These are phyloP conservation scores for Scenedesmus sp. DNA, from an alignment of 163 green algal genomes.

Conservation along the genomic window DNA sequence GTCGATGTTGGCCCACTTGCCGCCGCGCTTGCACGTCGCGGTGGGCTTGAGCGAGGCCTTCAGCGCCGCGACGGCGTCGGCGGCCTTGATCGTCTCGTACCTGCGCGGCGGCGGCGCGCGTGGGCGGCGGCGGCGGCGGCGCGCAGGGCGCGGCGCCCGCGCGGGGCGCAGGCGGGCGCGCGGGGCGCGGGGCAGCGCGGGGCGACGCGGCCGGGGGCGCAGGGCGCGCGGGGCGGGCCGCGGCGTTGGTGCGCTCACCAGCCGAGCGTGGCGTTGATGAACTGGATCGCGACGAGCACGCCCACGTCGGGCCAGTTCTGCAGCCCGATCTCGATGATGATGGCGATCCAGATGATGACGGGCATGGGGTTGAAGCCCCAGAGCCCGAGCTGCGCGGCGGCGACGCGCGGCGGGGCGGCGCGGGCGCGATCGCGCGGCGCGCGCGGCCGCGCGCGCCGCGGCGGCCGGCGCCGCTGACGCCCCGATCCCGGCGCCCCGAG, in stretches of 20 bases:
- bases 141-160: too few relatives aligned
- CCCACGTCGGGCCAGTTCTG: conserved; percentile 68
- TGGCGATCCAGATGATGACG: conserved; percentile 88
- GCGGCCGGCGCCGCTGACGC: too few relatives aligned
- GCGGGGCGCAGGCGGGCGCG: too few relatives aligned
- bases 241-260: conserved; percentile 47
- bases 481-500: too few relatives aligned
- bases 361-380: conserved; percentile 76
- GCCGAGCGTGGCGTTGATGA: conserved; percentile 80
- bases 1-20: conserved; percentile 75
- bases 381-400: conserved; percentile 37
- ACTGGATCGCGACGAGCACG: conserved; percentile 83
- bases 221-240: too few relatives aligned
- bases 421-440: too few relatives aligned
- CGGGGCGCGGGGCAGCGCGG: too few relatives aligned
- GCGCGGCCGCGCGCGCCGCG: too few relatives aligned
- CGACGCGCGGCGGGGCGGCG: too few relatives aligned
- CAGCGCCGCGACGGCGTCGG: conserved; percentile 77
- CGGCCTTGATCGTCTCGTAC: conserved; percentile 80
- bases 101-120: background rate
- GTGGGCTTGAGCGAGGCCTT: conserved; percentile 82
- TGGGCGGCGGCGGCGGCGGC: too few relatives aligned
- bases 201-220: too few relatives aligned
- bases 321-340: conserved; percentile 80
- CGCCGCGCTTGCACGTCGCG: conserved; percentile 83